Conservation (phyloP, 352 stramenopile species). For the Peronospora destructor region DNA sequence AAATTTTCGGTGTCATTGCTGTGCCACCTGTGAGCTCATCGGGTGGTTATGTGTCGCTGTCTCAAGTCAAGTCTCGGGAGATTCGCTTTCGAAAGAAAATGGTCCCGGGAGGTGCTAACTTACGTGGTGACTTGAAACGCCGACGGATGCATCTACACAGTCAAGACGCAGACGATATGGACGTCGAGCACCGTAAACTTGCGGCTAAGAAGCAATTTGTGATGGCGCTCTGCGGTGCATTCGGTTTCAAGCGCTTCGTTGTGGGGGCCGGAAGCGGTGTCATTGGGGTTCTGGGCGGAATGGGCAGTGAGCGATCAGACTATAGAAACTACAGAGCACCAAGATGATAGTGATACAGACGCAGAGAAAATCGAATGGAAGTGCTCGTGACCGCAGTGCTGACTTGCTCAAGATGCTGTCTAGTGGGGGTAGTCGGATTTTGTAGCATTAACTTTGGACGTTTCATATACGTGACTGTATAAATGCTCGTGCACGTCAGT, state of each 20-base stretch:
- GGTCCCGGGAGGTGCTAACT: conserved; percentile 27
- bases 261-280: conserved; percentile 29
- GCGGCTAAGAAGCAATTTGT: conserved; percentile 28
- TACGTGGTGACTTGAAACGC: conserved; percentile 54
- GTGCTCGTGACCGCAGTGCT: conserved; percentile 16
- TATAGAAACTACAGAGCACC: conserved; percentile 27
- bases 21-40: conserved; percentile 33
- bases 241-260: conserved; percentile 31
- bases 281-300: conserved; percentile 26
- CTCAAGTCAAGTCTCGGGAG: conserved; percentile 62
- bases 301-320: conserved; percentile 25
- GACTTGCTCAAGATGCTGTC: conserved; percentile 58
- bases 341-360: conserved; percentile 38
- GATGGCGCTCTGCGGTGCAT: conserved; percentile 23
- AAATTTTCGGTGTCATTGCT: conserved; percentile 11
- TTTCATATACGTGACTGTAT: conserved; percentile 11
- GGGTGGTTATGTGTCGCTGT: conserved; percentile 71
- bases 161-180: conserved; percentile 27
- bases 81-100: conserved; percentile 61
- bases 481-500: conserved; percentile 6
- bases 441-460: conserved; percentile 19
- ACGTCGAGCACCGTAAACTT: conserved; percentile 19
- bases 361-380: conserved; percentile 14
- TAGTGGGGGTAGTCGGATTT: conserved; percentile 19
- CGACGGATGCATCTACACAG: conserved; percentile 39